Evolutionary conservation across 2,329 filamentous ascomycete species (phyloP).

Genomic region (Lecanoromycetidae sp.): DNA sequence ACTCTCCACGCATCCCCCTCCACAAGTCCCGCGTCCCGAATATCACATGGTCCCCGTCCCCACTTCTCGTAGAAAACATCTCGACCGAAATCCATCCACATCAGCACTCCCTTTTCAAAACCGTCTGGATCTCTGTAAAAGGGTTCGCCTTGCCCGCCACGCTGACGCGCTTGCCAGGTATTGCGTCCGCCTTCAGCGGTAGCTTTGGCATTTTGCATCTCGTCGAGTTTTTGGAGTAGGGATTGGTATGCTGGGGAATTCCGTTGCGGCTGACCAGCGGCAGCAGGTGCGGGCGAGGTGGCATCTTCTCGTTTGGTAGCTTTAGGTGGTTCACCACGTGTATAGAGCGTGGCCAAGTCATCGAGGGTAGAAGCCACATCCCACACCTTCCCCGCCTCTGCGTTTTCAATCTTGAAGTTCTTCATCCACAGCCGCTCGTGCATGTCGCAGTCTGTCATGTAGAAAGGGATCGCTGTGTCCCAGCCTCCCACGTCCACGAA

Average conservation of each 20-base stretch:
- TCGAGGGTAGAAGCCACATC: constrained; percentile 13
- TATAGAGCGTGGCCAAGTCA: constrained; percentile 14
- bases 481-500: constrained; percentile 43
- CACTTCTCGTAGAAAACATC: constrained; percentile 21
- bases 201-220: constrained; percentile 8
- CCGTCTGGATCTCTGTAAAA: constrained; percentile 39
- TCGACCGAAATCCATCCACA: constrained; percentile 21
- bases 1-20: constrained; percentile 38
- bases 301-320: not conserved
- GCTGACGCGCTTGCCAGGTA: constrained; percentile 42
- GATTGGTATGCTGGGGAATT: constrained; percentile 15
- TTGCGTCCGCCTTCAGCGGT: constrained; percentile 28
- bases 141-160: constrained; percentile 41
- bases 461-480: constrained; percentile 48
- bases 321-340: not conserved
- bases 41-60: constrained; percentile 30
- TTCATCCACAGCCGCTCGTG: constrained; percentile 38
- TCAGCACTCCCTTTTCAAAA: constrained; percentile 22
- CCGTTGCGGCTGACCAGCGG: not conserved
- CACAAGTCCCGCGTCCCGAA: constrained; percentile 28
- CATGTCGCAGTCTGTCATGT: constrained; percentile 47
- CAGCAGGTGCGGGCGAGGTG: not conserved
- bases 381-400: constrained; percentile 13
- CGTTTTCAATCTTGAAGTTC: constrained; percentile 29
- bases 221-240: constrained; percentile 9